phyloP scores from a whole-genome alignment of 2,329 filamentous ascomycete genomes.

The Ascochyta koolunga region DNA sequence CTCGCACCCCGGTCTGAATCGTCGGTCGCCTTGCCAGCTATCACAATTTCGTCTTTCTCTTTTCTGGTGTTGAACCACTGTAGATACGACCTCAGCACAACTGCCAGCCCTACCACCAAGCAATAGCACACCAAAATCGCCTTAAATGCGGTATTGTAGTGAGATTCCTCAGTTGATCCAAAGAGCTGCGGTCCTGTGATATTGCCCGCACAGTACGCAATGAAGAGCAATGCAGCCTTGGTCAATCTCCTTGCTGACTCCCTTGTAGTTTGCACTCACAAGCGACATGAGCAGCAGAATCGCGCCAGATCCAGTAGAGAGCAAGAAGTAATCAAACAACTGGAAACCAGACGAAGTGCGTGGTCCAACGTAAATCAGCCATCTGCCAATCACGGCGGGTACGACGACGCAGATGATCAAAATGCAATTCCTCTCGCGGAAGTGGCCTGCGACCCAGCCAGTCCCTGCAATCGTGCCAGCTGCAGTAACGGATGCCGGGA shows the following conservation, averaged over 20 bases:
- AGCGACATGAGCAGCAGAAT: constrained; percentile 7
- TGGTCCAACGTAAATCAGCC: constrained; percentile 4
- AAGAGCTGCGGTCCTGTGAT: constrained; percentile 12
- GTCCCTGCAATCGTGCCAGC: constrained; percentile 7
- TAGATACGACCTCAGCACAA: constrained; percentile 25
- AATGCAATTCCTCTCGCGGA: constrained; percentile 7
- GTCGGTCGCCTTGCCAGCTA: constrained; percentile 24
- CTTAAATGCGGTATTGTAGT: constrained; percentile 9
- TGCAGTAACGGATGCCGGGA: constrained; percentile 10
- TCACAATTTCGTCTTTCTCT: constrained; percentile 23
- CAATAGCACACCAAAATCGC: constrained; percentile 27
- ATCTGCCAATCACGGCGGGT: constrained; percentile 6
- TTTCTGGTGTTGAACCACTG: constrained; percentile 28
- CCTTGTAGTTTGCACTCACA: constrained; percentile 9
- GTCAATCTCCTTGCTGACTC: constrained; percentile 11
- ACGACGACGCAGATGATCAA: constrained; percentile 6
- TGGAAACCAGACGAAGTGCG: constrained; percentile 3
- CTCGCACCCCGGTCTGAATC: background rate
- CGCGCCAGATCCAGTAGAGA: constrained; percentile 3
- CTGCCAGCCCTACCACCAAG: constrained; percentile 39
- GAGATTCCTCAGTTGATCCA: background rate
- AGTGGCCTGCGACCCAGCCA: constrained; percentile 2
- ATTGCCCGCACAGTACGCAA: constrained; percentile 5
- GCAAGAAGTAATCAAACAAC: constrained; percentile 7
- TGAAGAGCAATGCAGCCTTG: constrained; percentile 5